These are phyloP conservation scores for Calvatia gigantea DNA, from an alignment of 768 basidiomycete species.

Conservation along the genomic window DNA sequence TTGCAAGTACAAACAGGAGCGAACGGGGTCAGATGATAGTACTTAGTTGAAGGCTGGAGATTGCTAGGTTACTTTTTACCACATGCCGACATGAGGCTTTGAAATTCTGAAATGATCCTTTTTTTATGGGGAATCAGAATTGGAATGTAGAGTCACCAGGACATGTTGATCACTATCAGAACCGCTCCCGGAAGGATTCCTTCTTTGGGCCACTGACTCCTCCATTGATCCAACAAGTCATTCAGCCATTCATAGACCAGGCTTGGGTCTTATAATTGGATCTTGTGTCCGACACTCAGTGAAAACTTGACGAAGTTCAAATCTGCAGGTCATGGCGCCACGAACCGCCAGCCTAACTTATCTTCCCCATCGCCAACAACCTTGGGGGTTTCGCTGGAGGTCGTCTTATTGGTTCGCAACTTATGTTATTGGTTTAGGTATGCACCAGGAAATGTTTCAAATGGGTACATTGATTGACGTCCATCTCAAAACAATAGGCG, in stretches of 20 bases:
- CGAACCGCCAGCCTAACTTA: background rate
- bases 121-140: too few relatives aligned
- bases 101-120: background rate
- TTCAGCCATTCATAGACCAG: background rate
- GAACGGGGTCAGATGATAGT: too few relatives aligned
- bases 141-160: too few relatives aligned
- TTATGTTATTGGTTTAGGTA: constrained; percentile 47
- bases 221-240: background rate
- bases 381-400: constrained; percentile 52
- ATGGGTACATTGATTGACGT: background rate
- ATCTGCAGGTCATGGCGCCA: background rate
- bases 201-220: background rate
- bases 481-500: constrained; percentile 23
- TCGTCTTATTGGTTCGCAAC: constrained; percentile 58
- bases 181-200: background rate
- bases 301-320: too few relatives aligned
- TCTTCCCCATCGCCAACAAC: constrained; percentile 14
- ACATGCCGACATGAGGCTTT: too few relatives aligned
- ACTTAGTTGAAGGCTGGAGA: too few relatives aligned
- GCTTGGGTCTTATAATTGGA: too few relatives aligned
- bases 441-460: constrained; percentile 7
- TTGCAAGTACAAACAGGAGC: too few relatives aligned
- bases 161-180: too few relatives aligned
- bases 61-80: too few relatives aligned
- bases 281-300: too few relatives aligned